A percentile compares a stretch with the other conserved stretches of the same genome.
These are phyloP conservation scores for Moringa oleifera DNA, from an alignment of 345 rosid genomes.

Conservation along the genomic window DNA sequence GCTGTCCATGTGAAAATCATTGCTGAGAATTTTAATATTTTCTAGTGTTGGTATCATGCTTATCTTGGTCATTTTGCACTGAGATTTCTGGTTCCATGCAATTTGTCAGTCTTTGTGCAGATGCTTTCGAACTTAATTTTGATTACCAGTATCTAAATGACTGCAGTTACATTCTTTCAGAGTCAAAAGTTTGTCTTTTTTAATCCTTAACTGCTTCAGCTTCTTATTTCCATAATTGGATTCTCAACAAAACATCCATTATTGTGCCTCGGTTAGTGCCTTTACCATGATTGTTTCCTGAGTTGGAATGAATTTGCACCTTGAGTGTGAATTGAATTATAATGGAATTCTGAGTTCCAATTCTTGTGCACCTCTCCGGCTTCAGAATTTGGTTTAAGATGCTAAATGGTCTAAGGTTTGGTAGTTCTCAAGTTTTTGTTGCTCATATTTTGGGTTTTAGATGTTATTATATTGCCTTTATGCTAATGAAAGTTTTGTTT, in stretches of 20 bases:
- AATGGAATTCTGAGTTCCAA: neutral
- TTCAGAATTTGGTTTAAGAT: too few relatives aligned
- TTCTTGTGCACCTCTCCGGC: too few relatives aligned
- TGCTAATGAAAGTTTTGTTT: neutral
- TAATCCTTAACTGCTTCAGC: too few relatives aligned
- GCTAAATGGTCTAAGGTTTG: neutral
- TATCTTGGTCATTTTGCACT: neutral
- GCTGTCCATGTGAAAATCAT: neutral
- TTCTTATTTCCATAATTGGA: too few relatives aligned
- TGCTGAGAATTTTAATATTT: too few relatives aligned
- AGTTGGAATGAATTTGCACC: neutral
- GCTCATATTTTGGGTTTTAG: neutral
- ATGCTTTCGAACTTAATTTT: neutral
- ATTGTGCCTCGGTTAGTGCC: neutral
- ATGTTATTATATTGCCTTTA: too few relatives aligned
- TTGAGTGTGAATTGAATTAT: neutral
- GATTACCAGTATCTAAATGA: too few relatives aligned
- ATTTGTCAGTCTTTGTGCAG: neutral
- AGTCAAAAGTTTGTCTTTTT: too few relatives aligned
- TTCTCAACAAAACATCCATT: too few relatives aligned
- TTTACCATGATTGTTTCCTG: neutral
- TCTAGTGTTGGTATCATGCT: neutral
- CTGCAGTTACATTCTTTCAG: too few relatives aligned
- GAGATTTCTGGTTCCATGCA: neutral
- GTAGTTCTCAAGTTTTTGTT: neutral